A percentile compares a stretch with the other conserved stretches of the same genome.
Evolutionary conservation across 1,284 basidiomycete species (phyloP).

Genomic region (Naganishia cerealis): DNA sequence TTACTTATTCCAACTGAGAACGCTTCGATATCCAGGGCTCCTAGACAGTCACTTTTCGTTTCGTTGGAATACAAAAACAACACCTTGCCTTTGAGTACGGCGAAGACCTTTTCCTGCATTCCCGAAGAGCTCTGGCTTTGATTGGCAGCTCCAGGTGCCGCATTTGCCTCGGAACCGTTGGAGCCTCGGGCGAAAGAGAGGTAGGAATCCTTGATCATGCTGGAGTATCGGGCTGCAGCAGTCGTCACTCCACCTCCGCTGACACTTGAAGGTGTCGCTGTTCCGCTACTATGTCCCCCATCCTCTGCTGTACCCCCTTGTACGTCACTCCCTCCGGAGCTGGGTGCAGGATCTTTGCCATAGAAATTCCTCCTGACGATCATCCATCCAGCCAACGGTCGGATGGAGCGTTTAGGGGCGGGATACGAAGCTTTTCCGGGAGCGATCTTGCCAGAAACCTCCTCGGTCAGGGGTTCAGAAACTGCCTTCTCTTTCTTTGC

Average conservation of each 20-base stretch:
- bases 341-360: neutral
- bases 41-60: conserved; percentile 78
- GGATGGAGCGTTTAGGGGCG: conserved; percentile 15
- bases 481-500: neutral
- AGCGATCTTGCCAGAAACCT: neutral
- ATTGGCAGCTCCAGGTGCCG: conserved; percentile 37
- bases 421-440: conserved; percentile 1
- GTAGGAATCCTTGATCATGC: conserved; percentile 33
- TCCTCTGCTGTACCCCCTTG: neutral
- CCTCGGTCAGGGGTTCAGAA: neutral
- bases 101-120: conserved; percentile 81
- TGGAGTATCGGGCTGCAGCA: conserved; percentile 15
- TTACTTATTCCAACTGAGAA: conserved; percentile 74
- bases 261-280: neutral
- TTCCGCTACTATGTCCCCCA: neutral
- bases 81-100: conserved; percentile 80
- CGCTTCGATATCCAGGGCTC: conserved; percentile 70
- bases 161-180: conserved; percentile 65
- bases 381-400: conserved; percentile 24
- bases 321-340: neutral
- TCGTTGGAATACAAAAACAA: conserved; percentile 90
- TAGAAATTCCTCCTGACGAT: conserved; percentile 16
- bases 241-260: conserved; percentile 33
- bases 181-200: conserved; percentile 47
- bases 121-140: conserved; percentile 62